Evolutionary conservation across 2,329 filamentous ascomycete species (phyloP).

Genomic region (Xylaria polymorpha): DNA sequence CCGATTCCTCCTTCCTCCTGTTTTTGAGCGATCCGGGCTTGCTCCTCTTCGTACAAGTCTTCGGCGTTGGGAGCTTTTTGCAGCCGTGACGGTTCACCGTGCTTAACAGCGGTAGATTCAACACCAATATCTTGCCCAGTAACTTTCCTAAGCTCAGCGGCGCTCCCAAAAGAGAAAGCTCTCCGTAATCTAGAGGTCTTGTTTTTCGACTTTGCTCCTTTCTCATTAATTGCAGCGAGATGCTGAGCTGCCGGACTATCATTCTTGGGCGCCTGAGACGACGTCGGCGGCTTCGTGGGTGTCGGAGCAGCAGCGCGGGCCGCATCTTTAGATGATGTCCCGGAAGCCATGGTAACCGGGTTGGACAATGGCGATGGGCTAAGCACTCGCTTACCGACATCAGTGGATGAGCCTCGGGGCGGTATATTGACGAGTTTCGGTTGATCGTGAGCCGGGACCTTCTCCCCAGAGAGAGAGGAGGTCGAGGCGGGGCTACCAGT

Average conservation of each 20-base stretch:
- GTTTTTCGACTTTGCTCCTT: conserved; percentile 79
- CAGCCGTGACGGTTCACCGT: conserved; percentile 64
- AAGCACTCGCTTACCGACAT: conserved; percentile 72
- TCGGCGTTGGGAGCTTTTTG: conserved; percentile 72
- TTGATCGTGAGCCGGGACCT: conserved; percentile 63
- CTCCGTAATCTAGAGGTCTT: conserved; percentile 88
- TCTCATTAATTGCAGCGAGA: conserved; percentile 86
- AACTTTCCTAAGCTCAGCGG: conserved; percentile 85
- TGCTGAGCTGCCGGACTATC: conserved; percentile 84
- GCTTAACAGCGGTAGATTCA: conserved; percentile 42
- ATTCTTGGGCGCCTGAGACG: conserved; percentile 50
- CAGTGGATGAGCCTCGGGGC: conserved; percentile 71
- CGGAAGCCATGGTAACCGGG: conserved; percentile 71
- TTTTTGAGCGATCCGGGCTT: conserved; percentile 88
- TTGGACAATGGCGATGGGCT: conserved; percentile 81
- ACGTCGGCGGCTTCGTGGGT: conserved; percentile 48
- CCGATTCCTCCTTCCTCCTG: conserved; percentile 94
- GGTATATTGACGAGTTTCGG: conserved; percentile 68
- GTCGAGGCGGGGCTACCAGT: conserved; percentile 65
- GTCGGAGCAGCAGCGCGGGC: conserved; percentile 51
- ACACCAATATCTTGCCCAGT: conserved; percentile 67
- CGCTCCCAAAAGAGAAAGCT: conserved; percentile 96
- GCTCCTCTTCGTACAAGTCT: conserved; percentile 84
- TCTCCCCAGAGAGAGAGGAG: conserved; percentile 59
- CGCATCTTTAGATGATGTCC: conserved; percentile 59